Base-by-base conservation (phyloP, 1,139 yeast genomes). In the Candida sp. region DNA sequence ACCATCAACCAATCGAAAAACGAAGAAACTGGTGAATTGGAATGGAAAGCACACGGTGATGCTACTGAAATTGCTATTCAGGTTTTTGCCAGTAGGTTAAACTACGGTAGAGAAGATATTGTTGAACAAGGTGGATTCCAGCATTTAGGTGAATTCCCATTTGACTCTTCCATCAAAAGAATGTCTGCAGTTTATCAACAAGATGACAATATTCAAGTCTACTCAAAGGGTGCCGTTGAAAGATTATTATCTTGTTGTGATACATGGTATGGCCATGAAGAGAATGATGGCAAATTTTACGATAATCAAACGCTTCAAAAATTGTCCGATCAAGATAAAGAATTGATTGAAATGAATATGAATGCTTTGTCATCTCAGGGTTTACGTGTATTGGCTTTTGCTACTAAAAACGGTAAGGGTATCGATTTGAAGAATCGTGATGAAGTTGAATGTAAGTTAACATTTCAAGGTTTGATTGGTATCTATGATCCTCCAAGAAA, bases 191-290 rank as follows among this genome's bases (percentile, higher is more conserved):
- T 75, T n/a, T 70, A 73, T 47, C 52, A 60, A 21, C 47, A 58
- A 12, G 46, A 49, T 5, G 51, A 45, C 2, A 41, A 48, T 11
- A 61, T 44, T 3, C 45, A 45, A 21, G 61, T 76, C 27, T 64
- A 70, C 47, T 69, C 77, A 27, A 78, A 78, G 51, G 83, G 82
- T 47, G 82, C 82, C 0, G 81, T 79, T 5, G 83, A 78, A 53
- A 58, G 75, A 29, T 55, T 78, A 23, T 55, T 78, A 40, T 58
- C 59, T 5, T 61, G 75, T 45, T 75, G 78, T 40, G 55, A 59
- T 15, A 50, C 53, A 39, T 65, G 71, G 58, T 58, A 66, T 23
- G 63, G 72, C 21, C 52, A 58, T 39, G 63, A 60, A 11, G 54
- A 55, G 23, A 47, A 57, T 22, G 51, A 52, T 9, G 55, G 58